Evolutionary conservation across 208 protist genomes (phyloP), one percentile per base, ranked within the genome.

Genomic region (Strigomonas oncopelti): DNA sequence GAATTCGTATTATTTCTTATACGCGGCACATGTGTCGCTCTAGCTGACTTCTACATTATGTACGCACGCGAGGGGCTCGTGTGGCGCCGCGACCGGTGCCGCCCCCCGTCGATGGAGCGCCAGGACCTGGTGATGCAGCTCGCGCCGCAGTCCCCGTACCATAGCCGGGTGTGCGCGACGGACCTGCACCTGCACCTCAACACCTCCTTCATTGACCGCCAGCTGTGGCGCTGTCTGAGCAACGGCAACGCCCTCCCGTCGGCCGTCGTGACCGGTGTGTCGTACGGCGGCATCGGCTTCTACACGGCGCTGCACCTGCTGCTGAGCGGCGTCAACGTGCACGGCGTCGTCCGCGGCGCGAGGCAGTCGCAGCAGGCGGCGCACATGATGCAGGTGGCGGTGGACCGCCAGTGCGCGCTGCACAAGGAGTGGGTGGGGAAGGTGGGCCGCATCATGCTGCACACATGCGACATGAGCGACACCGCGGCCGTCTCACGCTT

Each of bases 121-220:
- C 68, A 74, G 0, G 83, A 92, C 58, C 72, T 92, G 22, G 77
- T 85, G 25, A 77, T 92, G 77, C 86, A 92, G 61, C 76, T 92
- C 24, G 74, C 77, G 9, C 64, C 80, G 18, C 74, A 81, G 16
- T 88, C 80, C 0, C 86, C 82, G 5, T 54, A 63, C 58, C 71
- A 83, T 64, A 88, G 72, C 59, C 67, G 29, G 2, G 62, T 82
- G 20, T 72, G 70, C 34, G 65, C 60, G 29, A 72, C 64, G 18
- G 72, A 77, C 54, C 74, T 87, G 28, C 70, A 85, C 42, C 72
- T 92, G 5, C 65, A 77, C 45, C 58, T 92, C 31, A 87, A 92
- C 56, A 59, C 76, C 32, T 38, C 67, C 18, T 88, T 86, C 48
- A 72, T 92, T 22, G 83, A 92, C 65, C 74, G 80, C 1, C 62